Evolutionary conservation across 768 basidiomycete species (phyloP).

Genomic region (Saitozyma podzolica): DNA sequence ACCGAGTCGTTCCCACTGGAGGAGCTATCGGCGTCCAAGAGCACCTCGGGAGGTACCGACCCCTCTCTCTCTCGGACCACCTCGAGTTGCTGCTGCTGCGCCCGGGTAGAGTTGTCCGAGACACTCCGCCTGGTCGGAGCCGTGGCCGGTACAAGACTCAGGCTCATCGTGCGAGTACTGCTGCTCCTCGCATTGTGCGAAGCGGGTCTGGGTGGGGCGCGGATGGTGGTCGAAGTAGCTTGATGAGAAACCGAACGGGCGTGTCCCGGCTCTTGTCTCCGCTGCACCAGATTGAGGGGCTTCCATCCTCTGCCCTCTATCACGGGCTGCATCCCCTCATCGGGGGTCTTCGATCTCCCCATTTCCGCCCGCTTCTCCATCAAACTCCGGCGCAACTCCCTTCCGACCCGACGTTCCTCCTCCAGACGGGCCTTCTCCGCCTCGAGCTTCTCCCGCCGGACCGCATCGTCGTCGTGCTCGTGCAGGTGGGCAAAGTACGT

Average conservation of each 20-base stretch:
- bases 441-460: constrained; percentile 14
- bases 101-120: too few species aligned
- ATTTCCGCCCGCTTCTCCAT: neutral
- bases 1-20: neutral
- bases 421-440: constrained; percentile 24
- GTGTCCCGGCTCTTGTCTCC: neutral
- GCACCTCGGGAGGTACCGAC: too few species aligned
- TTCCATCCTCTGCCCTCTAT: constrained; percentile 15
- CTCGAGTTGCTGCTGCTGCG: too few species aligned
- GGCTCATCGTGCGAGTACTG: too few species aligned
- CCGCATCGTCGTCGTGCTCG: constrained; percentile 5
- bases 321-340: neutral
- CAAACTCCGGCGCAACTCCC: constrained; percentile 26
- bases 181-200: neutral
- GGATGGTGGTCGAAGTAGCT: neutral
- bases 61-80: too few species aligned
- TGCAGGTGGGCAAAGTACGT: constrained; percentile 37
- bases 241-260: constrained; percentile 2
- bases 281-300: constrained; percentile 25
- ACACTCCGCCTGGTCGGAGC: too few species aligned
- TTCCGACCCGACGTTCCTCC: constrained; percentile 22
- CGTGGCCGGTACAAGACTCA: too few species aligned
- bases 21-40: too few species aligned
- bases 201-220: neutral
- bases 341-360: neutral